Evolutionary conservation across 2,329 filamentous ascomycete genomes (phyloP), one percentile per base, ranked within the genome.

Genomic region (Chrysoporthe deuterocubensis): DNA sequence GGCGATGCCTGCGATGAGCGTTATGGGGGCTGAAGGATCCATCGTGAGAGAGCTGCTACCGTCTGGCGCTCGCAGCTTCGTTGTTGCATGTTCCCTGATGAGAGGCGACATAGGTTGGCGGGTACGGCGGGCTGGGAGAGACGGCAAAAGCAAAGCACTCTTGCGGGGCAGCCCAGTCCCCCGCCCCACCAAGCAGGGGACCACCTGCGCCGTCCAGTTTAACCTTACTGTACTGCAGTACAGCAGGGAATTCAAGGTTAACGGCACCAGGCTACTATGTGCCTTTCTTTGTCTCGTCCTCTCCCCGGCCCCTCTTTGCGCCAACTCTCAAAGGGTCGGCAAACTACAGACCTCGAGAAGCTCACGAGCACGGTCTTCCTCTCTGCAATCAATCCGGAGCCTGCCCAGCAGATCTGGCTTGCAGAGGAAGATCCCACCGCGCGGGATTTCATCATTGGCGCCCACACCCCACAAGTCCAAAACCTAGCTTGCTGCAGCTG

Each of bases 401-500:
- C 13, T 32, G 26, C 26, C 26, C 26, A 26, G 26, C 26, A 54
- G 4, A 54, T 6, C 4, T 11, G 21, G 8, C 21, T 32, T 34
- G 50, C 21, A 5, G 32, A 13, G 32, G 26, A 4, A 2, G 11
- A 32, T 52, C 26, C 48, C 6, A 26, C 4, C 21, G 3, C 1
- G 2, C n/a, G 48, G 48, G 8, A 3, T 50, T 26, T 48, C 16
- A 34, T 34, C 50, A 62, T 26, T 62, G 4, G 44, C 44, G 32
- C 18, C 44, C 32, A n/a, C 32, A 54, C n/a, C 61, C 61, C 61
- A 63, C 44, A 63, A 44, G 50, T 42, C 48, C 48, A 40, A 63
- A 63, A 63, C 61, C 40, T 13, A 18, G 48, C 34, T 37, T 54
- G 61, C 61, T 54, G 46, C 61, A 63, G 61, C 34, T 43, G 61